Conservation (phyloP, 2,329 filamentous ascomycete species). For the Thielaviopsis ethacetica region DNA sequence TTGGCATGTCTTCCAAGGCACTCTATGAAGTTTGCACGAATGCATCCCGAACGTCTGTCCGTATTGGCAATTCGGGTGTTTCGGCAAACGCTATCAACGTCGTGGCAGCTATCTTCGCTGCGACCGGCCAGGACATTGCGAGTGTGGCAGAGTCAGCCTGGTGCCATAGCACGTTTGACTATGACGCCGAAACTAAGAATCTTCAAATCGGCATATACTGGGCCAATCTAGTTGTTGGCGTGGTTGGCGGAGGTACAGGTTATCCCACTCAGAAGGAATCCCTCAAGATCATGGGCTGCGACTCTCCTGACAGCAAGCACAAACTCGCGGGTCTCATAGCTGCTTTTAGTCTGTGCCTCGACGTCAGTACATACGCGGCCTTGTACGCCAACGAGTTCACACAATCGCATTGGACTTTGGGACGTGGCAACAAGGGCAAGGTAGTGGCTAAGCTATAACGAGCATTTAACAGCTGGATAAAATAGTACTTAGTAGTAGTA, state of each 20-base stretch:
- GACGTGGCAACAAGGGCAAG: neutral
- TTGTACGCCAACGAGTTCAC: neutral
- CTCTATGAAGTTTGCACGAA: neutral
- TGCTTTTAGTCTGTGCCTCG: neutral
- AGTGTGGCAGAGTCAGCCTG: neutral
- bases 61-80: neutral
- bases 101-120: neutral
- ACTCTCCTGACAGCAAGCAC: neutral
- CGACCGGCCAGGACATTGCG: slow-evolving; percentile 4
- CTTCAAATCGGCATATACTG: neutral
- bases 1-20: neutral
- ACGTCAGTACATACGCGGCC: neutral
- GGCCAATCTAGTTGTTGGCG: neutral
- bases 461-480: neutral
- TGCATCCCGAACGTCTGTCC: neutral
- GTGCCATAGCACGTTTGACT: neutral
- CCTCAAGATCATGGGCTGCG: slow-evolving; percentile 7
- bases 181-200: neutral
- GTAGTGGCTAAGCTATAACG: neutral
- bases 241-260: neutral
- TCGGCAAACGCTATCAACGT: neutral
- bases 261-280: neutral
- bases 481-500: neutral
- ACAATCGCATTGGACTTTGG: neutral
- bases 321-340: slow-evolving; percentile 2